A percentile compares a stretch with the other conserved stretches of the same genome.
Evolutionary conservation across 495 filamentous ascomycete species (phyloP).

Genomic region (Penicillium coprophilum): DNA sequence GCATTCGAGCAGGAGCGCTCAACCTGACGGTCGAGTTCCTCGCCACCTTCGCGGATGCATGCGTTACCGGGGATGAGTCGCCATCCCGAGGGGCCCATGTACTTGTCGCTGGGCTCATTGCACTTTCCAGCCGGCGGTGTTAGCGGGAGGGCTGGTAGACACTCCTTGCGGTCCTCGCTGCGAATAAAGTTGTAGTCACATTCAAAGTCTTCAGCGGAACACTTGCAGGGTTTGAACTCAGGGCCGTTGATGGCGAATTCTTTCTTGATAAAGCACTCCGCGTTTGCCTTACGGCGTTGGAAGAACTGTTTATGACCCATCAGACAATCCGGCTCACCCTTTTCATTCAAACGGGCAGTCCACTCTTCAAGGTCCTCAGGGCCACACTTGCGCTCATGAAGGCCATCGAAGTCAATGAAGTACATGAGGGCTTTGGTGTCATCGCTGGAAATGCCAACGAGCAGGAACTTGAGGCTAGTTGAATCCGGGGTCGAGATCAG

Average conservation of each 20-base stretch:
- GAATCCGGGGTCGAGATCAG: slow-evolving; percentile 89
- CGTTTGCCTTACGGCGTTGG: slow-evolving; percentile 74
- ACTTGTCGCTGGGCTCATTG: slow-evolving; percentile 63
- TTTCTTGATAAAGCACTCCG: slow-evolving; percentile 84
- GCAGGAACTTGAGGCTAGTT: slow-evolving; percentile 82
- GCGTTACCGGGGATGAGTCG: slow-evolving; percentile 88
- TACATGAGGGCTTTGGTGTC: slow-evolving; percentile 56
- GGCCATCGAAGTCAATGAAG: slow-evolving; percentile 75
- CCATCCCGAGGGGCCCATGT: slow-evolving; percentile 83
- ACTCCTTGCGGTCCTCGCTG: slow-evolving; percentile 62
- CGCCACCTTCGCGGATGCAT: slow-evolving; percentile 62
- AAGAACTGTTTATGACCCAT: slow-evolving; percentile 94
- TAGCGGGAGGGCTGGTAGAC: slow-evolving; percentile 57
- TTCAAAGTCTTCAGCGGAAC: slow-evolving; percentile 81
- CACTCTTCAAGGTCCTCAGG: slow-evolving; percentile 82
- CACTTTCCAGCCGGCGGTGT: slow-evolving; percentile 61
- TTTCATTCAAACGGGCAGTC: slow-evolving; percentile 76
- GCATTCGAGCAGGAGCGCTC: slow-evolving; percentile 53
- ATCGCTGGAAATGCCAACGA: slow-evolving; percentile 53
- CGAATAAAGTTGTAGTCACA: slow-evolving; percentile 87
- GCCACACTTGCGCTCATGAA: slow-evolving; percentile 80
- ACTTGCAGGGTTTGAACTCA: slow-evolving; percentile 69
- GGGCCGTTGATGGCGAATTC: slow-evolving; percentile 73
- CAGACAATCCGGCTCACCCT: slow-evolving; percentile 79
- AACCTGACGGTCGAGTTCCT: slow-evolving; percentile 44